Evolutionary conservation across 345 rosid species (phyloP).

Genomic region (Gossypium thurberi): DNA sequence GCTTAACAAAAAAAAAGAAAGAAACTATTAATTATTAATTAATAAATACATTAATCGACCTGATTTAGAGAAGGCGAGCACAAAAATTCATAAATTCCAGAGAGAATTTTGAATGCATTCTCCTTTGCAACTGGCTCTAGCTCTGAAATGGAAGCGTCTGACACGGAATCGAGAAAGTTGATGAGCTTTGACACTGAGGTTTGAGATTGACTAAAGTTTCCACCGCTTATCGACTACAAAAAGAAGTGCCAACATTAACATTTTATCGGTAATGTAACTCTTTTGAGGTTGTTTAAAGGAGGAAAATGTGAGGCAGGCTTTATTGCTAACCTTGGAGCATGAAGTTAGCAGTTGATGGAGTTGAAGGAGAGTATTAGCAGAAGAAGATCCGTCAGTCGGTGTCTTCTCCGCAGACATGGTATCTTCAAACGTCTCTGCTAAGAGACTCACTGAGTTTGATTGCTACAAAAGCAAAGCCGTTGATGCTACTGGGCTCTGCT

Average conservation of each 20-base stretch:
- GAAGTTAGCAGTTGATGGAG: constrained; percentile 39
- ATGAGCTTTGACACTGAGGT: constrained; percentile 39
- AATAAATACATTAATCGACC: constrained; percentile 26
- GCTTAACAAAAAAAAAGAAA: not conserved
- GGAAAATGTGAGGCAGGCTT: not conserved
- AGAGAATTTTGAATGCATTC: constrained; percentile 39
- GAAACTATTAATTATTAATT: not conserved
- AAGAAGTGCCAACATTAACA: not conserved
- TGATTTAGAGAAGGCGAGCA: constrained; percentile 45
- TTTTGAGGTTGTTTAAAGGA: not conserved
- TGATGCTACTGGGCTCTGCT: not conserved
- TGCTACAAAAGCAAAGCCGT: not conserved
- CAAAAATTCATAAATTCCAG: constrained; percentile 28
- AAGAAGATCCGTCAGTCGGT: constrained; percentile 17
- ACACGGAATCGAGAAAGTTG: constrained; percentile 39
- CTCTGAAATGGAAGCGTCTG: constrained; percentile 24
- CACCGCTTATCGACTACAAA: constrained; percentile 37
- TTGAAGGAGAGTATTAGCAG: constrained; percentile 21
- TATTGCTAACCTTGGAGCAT: constrained; percentile 36
- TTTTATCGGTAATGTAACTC: constrained; percentile 1
- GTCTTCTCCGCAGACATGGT: constrained; percentile 21
- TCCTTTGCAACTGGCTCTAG: constrained; percentile 26
- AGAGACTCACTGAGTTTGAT: not conserved
- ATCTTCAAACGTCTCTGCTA: constrained; percentile 7
- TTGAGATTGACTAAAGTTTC: constrained; percentile 32